These are phyloP conservation scores for Celoporthe dispersa DNA, from an alignment of 2,329 filamentous ascomycete genomes.

Conservation along the genomic window DNA sequence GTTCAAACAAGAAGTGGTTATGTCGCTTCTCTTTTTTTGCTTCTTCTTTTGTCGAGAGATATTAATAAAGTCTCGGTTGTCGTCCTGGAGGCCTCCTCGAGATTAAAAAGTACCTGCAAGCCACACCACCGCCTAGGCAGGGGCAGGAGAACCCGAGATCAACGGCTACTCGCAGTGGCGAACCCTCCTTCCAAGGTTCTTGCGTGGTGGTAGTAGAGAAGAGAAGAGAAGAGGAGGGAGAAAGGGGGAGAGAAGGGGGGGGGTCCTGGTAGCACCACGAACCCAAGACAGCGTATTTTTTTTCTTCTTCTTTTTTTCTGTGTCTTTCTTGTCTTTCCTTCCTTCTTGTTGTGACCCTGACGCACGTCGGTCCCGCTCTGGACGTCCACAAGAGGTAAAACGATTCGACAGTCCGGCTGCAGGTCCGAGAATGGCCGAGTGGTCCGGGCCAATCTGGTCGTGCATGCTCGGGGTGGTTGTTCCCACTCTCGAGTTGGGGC, in stretches of 20 bases:
- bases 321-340: no score
- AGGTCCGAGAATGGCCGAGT: neutral
- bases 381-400: neutral
- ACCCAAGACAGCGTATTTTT: neutral
- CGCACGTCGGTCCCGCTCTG: neutral
- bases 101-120: neutral
- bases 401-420: conserved; percentile 1
- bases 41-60: neutral
- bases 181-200: neutral
- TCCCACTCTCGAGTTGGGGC: neutral
- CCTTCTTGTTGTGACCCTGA: neutral
- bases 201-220: neutral
- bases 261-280: neutral
- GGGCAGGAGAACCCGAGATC: no score
- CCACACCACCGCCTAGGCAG: neutral
- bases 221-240: neutral
- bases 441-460: neutral
- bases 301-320: no score
- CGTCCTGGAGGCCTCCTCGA: neutral
- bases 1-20: neutral
- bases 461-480: neutral
- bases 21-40: neutral
- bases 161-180: neutral
- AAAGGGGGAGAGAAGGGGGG: no score
- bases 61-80: neutral